Conservation (phyloP, 805 yeast species). For the Jamesozyma spencerorum region DNA sequence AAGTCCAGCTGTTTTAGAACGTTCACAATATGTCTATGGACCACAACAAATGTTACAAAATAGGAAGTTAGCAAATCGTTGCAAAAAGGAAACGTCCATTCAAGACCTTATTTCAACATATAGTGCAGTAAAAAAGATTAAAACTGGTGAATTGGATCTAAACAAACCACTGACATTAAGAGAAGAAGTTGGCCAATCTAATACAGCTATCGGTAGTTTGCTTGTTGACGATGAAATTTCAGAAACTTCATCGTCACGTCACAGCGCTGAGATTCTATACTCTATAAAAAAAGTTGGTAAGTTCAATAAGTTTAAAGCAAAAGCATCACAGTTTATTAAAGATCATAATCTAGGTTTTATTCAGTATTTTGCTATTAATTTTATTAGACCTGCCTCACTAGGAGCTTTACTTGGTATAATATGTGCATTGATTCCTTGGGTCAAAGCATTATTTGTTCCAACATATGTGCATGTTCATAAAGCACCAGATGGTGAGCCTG, state of each 20-base stretch:
- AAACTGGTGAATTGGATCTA: slow-evolving; percentile 26
- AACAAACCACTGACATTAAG: slow-evolving; percentile 24
- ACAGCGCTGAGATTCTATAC: slow-evolving; percentile 3
- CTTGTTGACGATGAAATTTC: background rate
- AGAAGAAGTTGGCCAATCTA: slow-evolving; percentile 22
- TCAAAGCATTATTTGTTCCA: slow-evolving; percentile 56
- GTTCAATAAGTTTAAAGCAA: slow-evolving; percentile 16
- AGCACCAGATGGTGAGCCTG: slow-evolving; percentile 84
- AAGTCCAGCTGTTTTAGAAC: slow-evolving; percentile 3
- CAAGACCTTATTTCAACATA: slow-evolving; percentile 34
- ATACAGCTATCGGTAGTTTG: slow-evolving; percentile 10
- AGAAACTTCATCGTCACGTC: background rate
- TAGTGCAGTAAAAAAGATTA: slow-evolving; percentile 24
- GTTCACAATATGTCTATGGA: background rate
- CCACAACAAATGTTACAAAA: too few relatives aligned
- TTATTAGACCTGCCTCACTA: slow-evolving; percentile 61
- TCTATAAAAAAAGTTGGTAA: background rate
- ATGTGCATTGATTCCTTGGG: slow-evolving; percentile 81
- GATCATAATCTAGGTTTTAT: slow-evolving; percentile 29
- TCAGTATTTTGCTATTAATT: slow-evolving; percentile 37
- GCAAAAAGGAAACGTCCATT: slow-evolving; percentile 3
- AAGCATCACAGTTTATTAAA: slow-evolving; percentile 17
- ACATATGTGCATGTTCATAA: slow-evolving; percentile 43
- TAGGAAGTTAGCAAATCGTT: too few relatives aligned
- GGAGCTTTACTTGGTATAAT: slow-evolving; percentile 56